Base-by-base conservation (phyloP, 2,329 filamentous ascomycete genomes). In the Diaporthe helianthi region DNA sequence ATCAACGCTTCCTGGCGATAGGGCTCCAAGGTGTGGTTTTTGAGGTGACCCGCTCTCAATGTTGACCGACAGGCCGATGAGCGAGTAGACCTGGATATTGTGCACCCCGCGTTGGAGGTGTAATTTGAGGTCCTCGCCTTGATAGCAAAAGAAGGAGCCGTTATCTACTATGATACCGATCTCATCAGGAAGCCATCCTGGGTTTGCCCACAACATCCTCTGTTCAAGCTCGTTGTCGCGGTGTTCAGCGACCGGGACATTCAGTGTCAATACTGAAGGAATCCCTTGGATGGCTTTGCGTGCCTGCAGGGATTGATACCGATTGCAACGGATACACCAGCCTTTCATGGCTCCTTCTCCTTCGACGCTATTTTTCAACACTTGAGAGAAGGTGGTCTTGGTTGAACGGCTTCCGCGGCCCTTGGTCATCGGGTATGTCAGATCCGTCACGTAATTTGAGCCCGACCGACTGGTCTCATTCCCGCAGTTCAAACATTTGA, bases 91-190 rank as follows among this genome's bases (percentile, higher is more conserved):
- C 15, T 90, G 89, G 60, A 98, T 92, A 63, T 92, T 90, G 69
- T 94, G 92, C 8, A 91, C 90, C 26, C 92, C 92, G 38, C 92
- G 88, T 76, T 95, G 91, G 26, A 97, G 81, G 74, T 96, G 93
- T 58, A 92, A 81, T 76, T 91, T 91, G 73, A 99, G 80, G 75
- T 98, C 94, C 65, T 97, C 91, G 2, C 96, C 95, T 79, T 99
- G 94, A 73, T 94, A 98, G 79, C 94, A 98, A 79, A 93, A 94
- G 76, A 98, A 93, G 76, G 97, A 93, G n/a, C 93, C 93, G 75
- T 93, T 89, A 70, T 97, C 93, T 69, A 97, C 89, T 69, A 97
- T 93, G 76, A 99, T 89, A 46, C 96, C 96, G 75, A 99, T 94
- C 78, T 98, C 94, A 76, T 96, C 92, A 0, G 96, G 96, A 15